These are phyloP conservation scores for Blastomyces emzantsi DNA, from an alignment of 2,329 filamentous ascomycete genomes.

Conservation along the genomic window DNA sequence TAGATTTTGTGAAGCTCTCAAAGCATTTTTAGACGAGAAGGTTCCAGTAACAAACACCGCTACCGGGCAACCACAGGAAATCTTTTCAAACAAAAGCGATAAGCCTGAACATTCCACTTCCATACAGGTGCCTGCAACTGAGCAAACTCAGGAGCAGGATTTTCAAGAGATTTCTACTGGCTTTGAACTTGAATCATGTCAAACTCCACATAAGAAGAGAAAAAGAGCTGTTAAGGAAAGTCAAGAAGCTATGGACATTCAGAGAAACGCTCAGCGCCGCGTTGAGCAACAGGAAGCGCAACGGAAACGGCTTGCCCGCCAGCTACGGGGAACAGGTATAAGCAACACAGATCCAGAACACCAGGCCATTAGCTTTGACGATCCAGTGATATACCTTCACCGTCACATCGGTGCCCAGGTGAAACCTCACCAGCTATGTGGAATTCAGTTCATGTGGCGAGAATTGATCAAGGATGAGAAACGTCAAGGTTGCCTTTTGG, in stretches of 20 bases:
- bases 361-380: slow-evolving; percentile 39
- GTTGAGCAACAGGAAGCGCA: slow-evolving; percentile 48
- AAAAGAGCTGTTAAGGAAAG: slow-evolving; percentile 43
- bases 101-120: neutral
- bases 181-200: slow-evolving; percentile 21
- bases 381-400: slow-evolving; percentile 47
- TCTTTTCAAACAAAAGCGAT: neutral
- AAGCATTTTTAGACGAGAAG: slow-evolving; percentile 15
- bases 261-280: slow-evolving; percentile 48
- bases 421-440: slow-evolving; percentile 71
- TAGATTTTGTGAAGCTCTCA: slow-evolving; percentile 22
- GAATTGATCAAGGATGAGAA: slow-evolving; percentile 58
- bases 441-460: slow-evolving; percentile 83
- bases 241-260: slow-evolving; percentile 43
- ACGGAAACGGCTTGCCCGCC: slow-evolving; percentile 26
- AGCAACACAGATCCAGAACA: slow-evolving; percentile 36
- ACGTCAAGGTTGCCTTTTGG: slow-evolving; percentile 68
- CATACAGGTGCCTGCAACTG: slow-evolving; percentile 3
- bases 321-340: slow-evolving; percentile 26
- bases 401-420: slow-evolving; percentile 55
- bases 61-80: slow-evolving; percentile 7
- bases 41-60: slow-evolving; percentile 8
- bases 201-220: slow-evolving; percentile 39
- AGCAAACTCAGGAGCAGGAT: slow-evolving; percentile 10
- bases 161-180: slow-evolving; percentile 14